phyloP scores from a whole-genome alignment of 805 yeast genomes.

The Cyberlindnera nakhonratchasimensis region DNA sequence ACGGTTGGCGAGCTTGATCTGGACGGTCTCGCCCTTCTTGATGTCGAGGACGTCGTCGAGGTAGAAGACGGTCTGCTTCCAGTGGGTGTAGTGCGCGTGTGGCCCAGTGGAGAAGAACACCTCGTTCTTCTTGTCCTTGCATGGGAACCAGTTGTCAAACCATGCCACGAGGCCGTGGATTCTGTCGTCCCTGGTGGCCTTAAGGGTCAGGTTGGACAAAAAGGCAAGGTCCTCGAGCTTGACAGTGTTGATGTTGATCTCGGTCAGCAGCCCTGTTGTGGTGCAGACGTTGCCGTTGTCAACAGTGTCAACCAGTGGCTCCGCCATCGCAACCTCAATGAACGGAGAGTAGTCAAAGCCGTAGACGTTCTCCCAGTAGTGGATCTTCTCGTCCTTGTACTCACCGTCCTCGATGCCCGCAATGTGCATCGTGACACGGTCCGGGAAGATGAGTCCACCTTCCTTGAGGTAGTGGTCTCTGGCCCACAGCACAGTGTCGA shows the following conservation, averaged over 20 bases:
- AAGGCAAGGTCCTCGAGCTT: conserved; percentile 79
- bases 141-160: conserved; percentile 92
- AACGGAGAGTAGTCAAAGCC: conserved; percentile 96
- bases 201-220: conserved; percentile 61
- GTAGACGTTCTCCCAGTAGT: conserved; percentile 94
- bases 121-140: conserved; percentile 43
- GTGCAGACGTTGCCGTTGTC: conserved; percentile 74
- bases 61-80: conserved; percentile 98
- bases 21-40: conserved; percentile 70
- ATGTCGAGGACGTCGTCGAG: conserved; percentile 74
- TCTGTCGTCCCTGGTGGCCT: conserved; percentile 72
- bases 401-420: conserved; percentile 93
- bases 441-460: conserved; percentile 94
- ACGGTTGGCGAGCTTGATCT: conserved; percentile 66
- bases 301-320: conserved; percentile 96
- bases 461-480: conserved; percentile 76
- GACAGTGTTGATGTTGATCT: conserved; percentile 87
- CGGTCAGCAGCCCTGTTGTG: conserved; percentile 65
- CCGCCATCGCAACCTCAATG: conserved; percentile 78
- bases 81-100: conserved; percentile 89
- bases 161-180: conserved; percentile 90
- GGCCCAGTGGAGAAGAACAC: conserved; percentile 92
- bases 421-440: conserved; percentile 81
- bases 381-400: conserved; percentile 86
- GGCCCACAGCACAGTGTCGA: conserved; percentile 92